These are phyloP conservation scores for Psidium guajava DNA, from an alignment of 345 rosid genomes.

Conservation along the genomic window DNA sequence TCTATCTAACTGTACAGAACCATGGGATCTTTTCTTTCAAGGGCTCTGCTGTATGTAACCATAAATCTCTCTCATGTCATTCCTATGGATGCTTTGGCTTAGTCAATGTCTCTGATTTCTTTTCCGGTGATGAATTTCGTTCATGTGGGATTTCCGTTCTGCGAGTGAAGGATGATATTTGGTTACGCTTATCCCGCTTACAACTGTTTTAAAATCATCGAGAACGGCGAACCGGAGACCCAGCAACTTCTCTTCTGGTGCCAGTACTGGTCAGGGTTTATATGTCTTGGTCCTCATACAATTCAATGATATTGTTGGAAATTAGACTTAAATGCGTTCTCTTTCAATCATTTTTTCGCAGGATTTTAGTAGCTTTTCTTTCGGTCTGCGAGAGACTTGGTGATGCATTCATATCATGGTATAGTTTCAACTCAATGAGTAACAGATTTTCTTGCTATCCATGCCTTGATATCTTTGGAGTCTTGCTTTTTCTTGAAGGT, in stretches of 20 bases:
- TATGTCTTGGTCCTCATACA: neutral
- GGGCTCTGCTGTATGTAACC: slow-evolving; percentile 21
- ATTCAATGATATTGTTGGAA: neutral
- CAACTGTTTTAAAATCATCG: slow-evolving; percentile 61
- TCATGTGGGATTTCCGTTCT: neutral
- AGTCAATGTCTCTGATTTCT: neutral
- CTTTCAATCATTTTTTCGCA: neutral
- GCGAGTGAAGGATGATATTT: slow-evolving; percentile 35
- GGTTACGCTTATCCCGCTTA: slow-evolving; percentile 82
- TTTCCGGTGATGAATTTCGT: neutral
- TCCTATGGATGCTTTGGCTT: neutral
- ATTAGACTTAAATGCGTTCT: neutral
- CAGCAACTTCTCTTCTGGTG: slow-evolving; percentile 72
- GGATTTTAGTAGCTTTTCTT: slow-evolving; percentile 73
- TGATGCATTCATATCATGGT: slow-evolving; percentile 69
- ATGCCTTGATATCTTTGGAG: neutral
- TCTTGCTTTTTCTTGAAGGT: slow-evolving; percentile 36
- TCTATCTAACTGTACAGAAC: neutral
- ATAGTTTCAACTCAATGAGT: neutral
- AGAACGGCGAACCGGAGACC: slow-evolving; percentile 35
- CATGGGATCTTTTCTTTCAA: slow-evolving; percentile 34
- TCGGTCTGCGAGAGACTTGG: slow-evolving; percentile 65
- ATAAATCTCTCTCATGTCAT: neutral
- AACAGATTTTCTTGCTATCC: neutral
- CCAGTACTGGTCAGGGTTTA: slow-evolving; percentile 47